Base-by-base conservation (phyloP, 257 asterid genomes). In the Phtheirospermum japonicum region DNA sequence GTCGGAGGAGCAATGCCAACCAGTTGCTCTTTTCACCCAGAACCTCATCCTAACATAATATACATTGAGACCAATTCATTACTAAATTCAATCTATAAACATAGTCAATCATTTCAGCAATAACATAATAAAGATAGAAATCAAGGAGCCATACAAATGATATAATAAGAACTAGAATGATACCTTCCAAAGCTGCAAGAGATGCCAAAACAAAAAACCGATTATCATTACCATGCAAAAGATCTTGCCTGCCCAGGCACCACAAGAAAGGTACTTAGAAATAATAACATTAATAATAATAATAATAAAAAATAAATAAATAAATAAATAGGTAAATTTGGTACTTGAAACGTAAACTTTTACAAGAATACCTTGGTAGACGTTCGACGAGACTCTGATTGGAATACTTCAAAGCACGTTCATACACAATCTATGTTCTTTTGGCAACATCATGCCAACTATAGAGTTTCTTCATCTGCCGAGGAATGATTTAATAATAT, bases 391-490 rank as follows among this genome's bases (percentile, higher is more conserved):
- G 87, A 70, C 77, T 70, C 76, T 90, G 95, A 83, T 64, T 80
- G 71, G 94, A 71, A 81, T 91, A 85, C 69, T 75, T 80, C 50
- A 86, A 55, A 64, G 96, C 97, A 58, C 88, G 87, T 60, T 80
- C 82, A 31, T 92, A 93, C 39, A 93, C 99, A 66, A 83, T 85
- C 79, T 85, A 88, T 4, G 97, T 93, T 80, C 99, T 83, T 65
- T 72, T 81, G 64, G 97, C 96, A 63, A 93, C 97, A 66, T 89
- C 97, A 68, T 79, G 95, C 99, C 99, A 93, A 66, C 97, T 93
- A 70, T 89, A 89, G 36, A 93, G 91, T 66, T 84, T 71, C 81
- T 89, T 89, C 82, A 93, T 78, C 99, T 93, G 91, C 59, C 54
- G 13, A 45, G 50, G 64, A 70, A 69, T 59, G 23, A 40, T 31